A percentile compares a stretch with the other conserved stretches of the same genome.
These are phyloP conservation scores for Saccharum officinarum DNA, from an alignment of 176 grass and related monocot species.

Conservation along the genomic window DNA sequence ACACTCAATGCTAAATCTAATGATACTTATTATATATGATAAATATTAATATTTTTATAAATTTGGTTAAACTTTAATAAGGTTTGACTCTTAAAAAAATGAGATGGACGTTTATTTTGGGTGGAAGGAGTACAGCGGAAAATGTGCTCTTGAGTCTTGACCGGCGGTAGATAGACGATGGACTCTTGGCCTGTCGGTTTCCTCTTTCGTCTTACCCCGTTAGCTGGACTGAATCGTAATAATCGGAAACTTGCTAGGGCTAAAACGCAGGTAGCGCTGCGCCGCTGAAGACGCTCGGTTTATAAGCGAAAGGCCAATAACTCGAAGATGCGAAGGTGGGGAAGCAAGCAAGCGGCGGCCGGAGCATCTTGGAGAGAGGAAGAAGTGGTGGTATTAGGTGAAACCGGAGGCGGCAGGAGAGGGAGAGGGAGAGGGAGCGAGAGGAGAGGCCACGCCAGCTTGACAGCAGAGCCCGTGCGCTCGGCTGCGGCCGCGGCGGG, in stretches of 20 bases:
- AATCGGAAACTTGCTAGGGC: neutral
- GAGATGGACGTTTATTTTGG: no score
- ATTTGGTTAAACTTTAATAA: no score
- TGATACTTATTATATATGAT: no score
- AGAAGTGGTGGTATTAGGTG: neutral
- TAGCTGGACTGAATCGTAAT: constrained; percentile 11
- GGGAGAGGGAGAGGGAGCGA: neutral
- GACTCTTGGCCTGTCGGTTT: constrained; percentile 36
- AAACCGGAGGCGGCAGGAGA: neutral
- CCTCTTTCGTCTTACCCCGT: constrained; percentile 18
- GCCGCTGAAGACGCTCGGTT: constrained; percentile 21
- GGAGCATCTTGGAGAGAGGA: constrained; percentile 9
- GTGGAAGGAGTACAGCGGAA: neutral
- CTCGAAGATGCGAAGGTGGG: constrained; percentile 32
- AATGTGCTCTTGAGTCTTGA: neutral
- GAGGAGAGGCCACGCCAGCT: constrained; percentile 4
- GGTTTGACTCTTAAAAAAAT: no score
- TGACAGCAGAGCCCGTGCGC: constrained; percentile 1
- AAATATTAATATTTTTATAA: no score
- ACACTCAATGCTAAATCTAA: no score
- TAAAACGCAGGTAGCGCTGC: neutral
- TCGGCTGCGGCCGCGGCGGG: constrained; percentile 17
- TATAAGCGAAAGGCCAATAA: constrained; percentile 45
- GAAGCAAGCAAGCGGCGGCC: constrained; percentile 17
- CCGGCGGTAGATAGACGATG: neutral